Evolutionary conservation across 1,284 basidiomycete genomes (phyloP), one percentile per base, ranked within the genome.

Genomic region (Boletus semigastroideus): DNA sequence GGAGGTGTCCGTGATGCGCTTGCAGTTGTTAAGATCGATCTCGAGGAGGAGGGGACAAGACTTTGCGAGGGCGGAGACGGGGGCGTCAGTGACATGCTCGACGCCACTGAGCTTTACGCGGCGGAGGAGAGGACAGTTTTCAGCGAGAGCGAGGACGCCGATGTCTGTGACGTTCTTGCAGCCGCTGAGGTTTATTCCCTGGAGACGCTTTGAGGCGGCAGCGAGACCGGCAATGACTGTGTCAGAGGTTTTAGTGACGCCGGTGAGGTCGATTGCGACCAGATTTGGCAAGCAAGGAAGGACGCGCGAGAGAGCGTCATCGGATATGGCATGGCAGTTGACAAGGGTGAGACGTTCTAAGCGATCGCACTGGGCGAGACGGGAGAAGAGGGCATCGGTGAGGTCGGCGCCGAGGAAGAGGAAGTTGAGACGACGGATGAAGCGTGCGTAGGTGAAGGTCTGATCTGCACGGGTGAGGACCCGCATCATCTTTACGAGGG

Each of bases 321-420:
- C 83, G 3, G 87, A 83, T 49, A 99, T 75, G 46, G 79, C 72
- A 42, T 77, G 80, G 70, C 94, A 97, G 51, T 89, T 90, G 53
- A 93, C 87, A 43, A 99, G 82, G 6, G 94, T 97, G 55, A 99
- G 82, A 43, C 97, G 84, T 73, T 99, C 97, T 46, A 98, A 80
- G 42, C 92, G 78, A 54, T 83, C 78, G 72, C 97, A 99, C 40
- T 78, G 79, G 17, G 81, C 75, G 57, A 98, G 83, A 47, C 85
- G 80, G 46, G 77, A 73, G 66, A 98, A 84, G 55, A 92, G 78
- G 50, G 87, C 82, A 72, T 98, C 93, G 51, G 79, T 83, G 61
- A 98, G 79, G 54, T 87, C 81, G 34, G 76, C 72, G 37, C 85
- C 83, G 38, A 98, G 77, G 48, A 80, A 78, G 49, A 88, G 80